Base-by-base conservation (phyloP, 2,329 filamentous ascomycete genomes). In the Colletotrichum sp. region DNA sequence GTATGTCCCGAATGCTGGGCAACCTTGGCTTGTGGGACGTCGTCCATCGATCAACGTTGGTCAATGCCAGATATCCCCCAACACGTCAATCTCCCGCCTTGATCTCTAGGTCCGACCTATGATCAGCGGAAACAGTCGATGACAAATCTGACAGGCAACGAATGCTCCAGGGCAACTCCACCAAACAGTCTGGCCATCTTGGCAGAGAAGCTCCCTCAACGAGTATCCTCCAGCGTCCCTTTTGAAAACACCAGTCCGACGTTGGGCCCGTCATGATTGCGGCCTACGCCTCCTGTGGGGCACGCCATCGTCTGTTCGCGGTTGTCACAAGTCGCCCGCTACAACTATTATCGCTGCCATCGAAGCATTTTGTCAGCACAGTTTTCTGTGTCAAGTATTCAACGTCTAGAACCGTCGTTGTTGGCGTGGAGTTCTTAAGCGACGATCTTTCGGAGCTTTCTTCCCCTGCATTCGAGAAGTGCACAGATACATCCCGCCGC, bases 401-500 rank as follows among this genome's bases (percentile, higher is more conserved):
- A 61, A 34, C 32, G 8, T 43, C 55, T 61, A 24, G 52, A 63
- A 24, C 64, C n/a, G 8, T 48, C 32, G 32, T 32, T 64, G 32
- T 73, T 21, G 58, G 16, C 43, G 63, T 34, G 18, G 55, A 55
- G 32, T 57, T 61, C 36, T 61, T 16, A 24, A 28, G n/a, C 57
- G 73, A 68, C 32, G 57, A 73, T 75, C 57, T 16, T 24, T 65
- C 70, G 73, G 70, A 60, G 64, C 18, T 58, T 26, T 57, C 43
- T 63, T n/a, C 34, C 38, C 70, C 24, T 68, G 70, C 63, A 58
- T 57, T 16, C 13, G 52, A 30, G 34, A 30, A n/a, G 65, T 65
- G 73, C 70, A 75, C 73, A 69, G 70, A 60, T 65, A 58, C 43
- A 64, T 68, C 38, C 43, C 73, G 43, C 34, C 30, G 24, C 24